phyloP scores from a whole-genome alignment of 208 protist genomes.

The Lotmaria passim region DNA sequence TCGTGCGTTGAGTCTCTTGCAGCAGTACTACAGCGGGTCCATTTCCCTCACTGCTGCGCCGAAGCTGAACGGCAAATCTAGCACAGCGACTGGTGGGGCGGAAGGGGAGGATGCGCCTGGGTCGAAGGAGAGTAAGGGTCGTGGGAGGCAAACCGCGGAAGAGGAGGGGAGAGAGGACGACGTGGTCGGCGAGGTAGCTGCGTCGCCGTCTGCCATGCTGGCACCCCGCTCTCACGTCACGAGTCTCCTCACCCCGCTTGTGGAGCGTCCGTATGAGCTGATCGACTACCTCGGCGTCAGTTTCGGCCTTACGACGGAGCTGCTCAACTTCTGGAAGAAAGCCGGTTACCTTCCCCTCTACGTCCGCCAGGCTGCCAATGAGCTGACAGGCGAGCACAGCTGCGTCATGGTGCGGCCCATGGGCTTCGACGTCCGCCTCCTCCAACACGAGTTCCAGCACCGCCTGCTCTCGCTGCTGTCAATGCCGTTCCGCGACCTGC shows the following conservation, averaged over 20 bases:
- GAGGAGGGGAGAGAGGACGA: slow-evolving; percentile 1
- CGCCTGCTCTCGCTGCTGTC: slow-evolving; percentile 93
- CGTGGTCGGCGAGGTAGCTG: slow-evolving; percentile 24
- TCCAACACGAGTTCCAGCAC: slow-evolving; percentile 91
- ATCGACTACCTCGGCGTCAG: slow-evolving; percentile 98
- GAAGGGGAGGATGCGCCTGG: neutral
- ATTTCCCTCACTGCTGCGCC: slow-evolving; percentile 61
- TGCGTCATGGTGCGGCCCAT: slow-evolving; percentile 97
- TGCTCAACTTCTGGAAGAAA: slow-evolving; percentile 98
- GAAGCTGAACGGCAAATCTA: too few species aligned
- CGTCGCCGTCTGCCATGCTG: slow-evolving; percentile 19
- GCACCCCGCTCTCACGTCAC: slow-evolving; percentile 56
- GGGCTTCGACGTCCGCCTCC: slow-evolving; percentile 63
- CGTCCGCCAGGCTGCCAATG: slow-evolving; percentile 93
- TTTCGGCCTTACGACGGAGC: slow-evolving; percentile 95
- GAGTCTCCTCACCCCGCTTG: slow-evolving; percentile 87
- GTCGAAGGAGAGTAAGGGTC: neutral
- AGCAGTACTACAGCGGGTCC: slow-evolving; percentile 95
- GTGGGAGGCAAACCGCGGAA: neutral
- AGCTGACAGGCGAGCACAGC: slow-evolving; percentile 99
- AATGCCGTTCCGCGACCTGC: slow-evolving; percentile 92
- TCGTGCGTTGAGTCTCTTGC: slow-evolving; percentile 92
- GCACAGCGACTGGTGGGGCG: too few species aligned
- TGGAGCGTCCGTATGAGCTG: slow-evolving; percentile 89
- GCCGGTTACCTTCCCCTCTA: slow-evolving; percentile 91